Base-by-base conservation (phyloP, 116 monocot species). In the Trichopus zeylanicus region DNA sequence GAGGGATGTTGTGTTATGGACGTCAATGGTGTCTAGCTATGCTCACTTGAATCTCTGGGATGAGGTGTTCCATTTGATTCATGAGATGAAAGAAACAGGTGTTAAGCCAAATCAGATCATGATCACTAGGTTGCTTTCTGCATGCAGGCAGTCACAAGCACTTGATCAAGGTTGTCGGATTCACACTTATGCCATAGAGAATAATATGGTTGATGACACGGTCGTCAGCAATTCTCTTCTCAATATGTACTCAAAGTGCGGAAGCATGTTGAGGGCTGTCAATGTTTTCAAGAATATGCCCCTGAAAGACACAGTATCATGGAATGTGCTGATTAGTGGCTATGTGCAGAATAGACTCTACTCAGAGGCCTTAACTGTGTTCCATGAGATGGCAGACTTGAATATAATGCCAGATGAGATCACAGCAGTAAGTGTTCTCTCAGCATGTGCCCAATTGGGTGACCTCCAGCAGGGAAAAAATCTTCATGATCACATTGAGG, bases 1-100 rank as follows among this genome's bases (percentile, higher is more conserved):
- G 2, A 67, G 56, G 39, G 77, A 77, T 59, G 67, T 77, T 1
- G 77, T 77, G 4, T 63, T 72, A 4, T 77, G 77, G 77, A 79
- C 74, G 5, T 73, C 69, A 5, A 70, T 79, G 55, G 11, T 79
- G 25, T 64, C 64, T 46, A 56, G 67, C 0, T 73, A 65, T 52
- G 55, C 68, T 3, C 64, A 66, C 19, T 20, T 26, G 29, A 49
- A 57, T 18, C 59, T 23, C n/a, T 65, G 63, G 73, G 59, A 73
- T 34, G 65, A 63, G 26, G 72, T 28, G 25, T 67, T 55, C 73
- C 32, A 53, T 72, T 59, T 30, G 68, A 42, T n/a, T n/a, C n/a
- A n/a, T n/a, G 48, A 69, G 19, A 78, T 78, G 78, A 58, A 49
- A 16, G 23, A 15, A 16, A 46, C 27, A 12, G 60, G 69, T n/a